A percentile compares a stretch with the other conserved stretches of the same genome.
Conservation (phyloP, 371 early-diverging fungal genomes). For the Mortierella sp. region DNA sequence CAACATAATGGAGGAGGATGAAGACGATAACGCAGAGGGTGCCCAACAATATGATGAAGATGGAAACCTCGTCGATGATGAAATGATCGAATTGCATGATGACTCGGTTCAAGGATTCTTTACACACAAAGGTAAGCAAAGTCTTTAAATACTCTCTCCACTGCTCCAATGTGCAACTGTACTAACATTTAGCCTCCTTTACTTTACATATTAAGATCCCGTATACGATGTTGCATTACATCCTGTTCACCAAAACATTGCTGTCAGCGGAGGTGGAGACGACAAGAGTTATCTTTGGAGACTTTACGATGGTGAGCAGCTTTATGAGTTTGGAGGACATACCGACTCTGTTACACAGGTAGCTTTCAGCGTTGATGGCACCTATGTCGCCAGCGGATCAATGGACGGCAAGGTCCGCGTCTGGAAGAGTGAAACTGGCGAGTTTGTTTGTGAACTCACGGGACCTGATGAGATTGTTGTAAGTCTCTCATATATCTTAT, state of each 20-base stretch:
- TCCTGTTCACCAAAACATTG: conserved; percentile 77
- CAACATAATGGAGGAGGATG: conserved; percentile 54
- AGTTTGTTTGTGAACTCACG: conserved; percentile 77
- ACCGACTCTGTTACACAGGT: conserved; percentile 90
- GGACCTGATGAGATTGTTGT: conserved; percentile 93
- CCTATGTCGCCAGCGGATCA: conserved; percentile 90
- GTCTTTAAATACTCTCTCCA: no score
- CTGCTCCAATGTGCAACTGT: no score
- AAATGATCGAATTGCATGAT: conserved; percentile 79
- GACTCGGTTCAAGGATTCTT: conserved; percentile 96
- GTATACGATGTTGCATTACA: conserved; percentile 91
- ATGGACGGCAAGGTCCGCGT: conserved; percentile 97
- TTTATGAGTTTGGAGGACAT: conserved; percentile 77
- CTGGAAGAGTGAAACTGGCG: conserved; percentile 76
- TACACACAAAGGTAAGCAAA: conserved; percentile 78
- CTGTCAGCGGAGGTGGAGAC: conserved; percentile 92
- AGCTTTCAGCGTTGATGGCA: conserved; percentile 89
- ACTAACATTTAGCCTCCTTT: no score
- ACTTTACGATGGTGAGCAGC: conserved; percentile 83
- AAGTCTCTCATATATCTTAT: conserved; percentile 31
- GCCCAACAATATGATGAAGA: conserved; percentile 54
- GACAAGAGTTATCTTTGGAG: conserved; percentile 94
- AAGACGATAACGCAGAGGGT: conserved; percentile 41
- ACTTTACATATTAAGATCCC: conserved; percentile 71
- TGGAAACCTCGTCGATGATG: conserved; percentile 62